Percentiles rank a stretch among this genome's conserved stretches.
Evolutionary conservation across 2,329 filamentous ascomycete genomes (phyloP).

Genomic region (Fusarium sp.): DNA sequence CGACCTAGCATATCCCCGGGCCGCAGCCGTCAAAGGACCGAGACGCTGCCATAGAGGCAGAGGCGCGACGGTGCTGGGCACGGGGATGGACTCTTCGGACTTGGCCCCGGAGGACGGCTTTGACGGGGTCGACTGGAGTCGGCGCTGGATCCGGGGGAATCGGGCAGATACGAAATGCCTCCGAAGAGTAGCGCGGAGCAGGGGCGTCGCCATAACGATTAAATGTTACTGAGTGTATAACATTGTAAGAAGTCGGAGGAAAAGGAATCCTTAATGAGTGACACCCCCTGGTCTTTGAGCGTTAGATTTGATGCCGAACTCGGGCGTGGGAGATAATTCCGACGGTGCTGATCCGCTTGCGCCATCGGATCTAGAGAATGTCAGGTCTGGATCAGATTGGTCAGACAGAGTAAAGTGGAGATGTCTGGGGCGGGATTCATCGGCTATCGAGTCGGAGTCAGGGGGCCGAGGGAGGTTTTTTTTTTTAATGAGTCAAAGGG

Average conservation of each 20-base stretch:
- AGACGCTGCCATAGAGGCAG: slow-evolving; percentile 66
- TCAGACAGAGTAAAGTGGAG: background rate
- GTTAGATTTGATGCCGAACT: slow-evolving; percentile 26
- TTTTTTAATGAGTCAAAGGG: background rate
- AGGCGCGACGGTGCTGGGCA: slow-evolving; percentile 33
- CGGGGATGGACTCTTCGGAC: slow-evolving; percentile 30
- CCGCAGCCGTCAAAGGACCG: slow-evolving; percentile 64
- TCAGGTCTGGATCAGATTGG: slow-evolving; percentile 16
- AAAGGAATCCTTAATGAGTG: background rate
- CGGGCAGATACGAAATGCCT: slow-evolving; percentile 14
- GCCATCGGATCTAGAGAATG: background rate
- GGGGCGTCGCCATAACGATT: slow-evolving; percentile 27
- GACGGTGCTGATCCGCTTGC: background rate
- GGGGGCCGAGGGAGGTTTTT: background rate
- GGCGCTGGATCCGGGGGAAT: slow-evolving; percentile 26
- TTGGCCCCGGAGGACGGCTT: slow-evolving; percentile 4
- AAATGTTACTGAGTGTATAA: background rate
- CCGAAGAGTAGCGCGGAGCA: slow-evolving; percentile 32
- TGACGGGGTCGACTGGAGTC: slow-evolving; percentile 26
- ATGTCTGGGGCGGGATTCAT: background rate
- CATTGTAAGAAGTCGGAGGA: slow-evolving; percentile 15
- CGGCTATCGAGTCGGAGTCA: slow-evolving; percentile 5
- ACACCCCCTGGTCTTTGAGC: background rate
- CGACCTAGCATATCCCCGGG: slow-evolving; percentile 72
- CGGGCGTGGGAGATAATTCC: slow-evolving; percentile 27